A percentile compares a stretch with the other conserved stretches of the same genome.
phyloP scores from a whole-genome alignment of 495 filamentous ascomycete species.

The Daldinia bambusicola region DNA sequence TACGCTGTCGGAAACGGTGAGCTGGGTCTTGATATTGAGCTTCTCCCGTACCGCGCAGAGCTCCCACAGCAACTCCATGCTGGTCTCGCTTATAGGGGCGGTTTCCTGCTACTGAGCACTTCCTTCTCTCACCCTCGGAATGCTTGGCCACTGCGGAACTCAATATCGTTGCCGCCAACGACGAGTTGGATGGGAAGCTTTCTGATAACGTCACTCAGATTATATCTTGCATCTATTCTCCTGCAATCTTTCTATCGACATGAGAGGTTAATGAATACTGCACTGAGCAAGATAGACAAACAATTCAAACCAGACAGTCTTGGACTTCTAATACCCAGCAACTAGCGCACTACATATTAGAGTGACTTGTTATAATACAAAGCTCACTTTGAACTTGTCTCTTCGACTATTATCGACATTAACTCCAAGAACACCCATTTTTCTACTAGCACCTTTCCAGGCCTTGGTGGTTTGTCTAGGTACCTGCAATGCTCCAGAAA shows the following conservation, averaged over 20 bases:
- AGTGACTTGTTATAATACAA: neutral
- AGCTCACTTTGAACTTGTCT: neutral
- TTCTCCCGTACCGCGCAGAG: constrained; percentile 15
- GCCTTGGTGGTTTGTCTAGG: neutral
- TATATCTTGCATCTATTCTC: too few relatives aligned
- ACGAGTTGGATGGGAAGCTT: constrained; percentile 40
- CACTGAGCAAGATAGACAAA: too few relatives aligned
- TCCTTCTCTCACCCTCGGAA: constrained; percentile 53
- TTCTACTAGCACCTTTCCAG: neutral
- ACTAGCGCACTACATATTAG: neutral
- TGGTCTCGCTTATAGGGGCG: constrained; percentile 53
- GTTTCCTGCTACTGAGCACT: constrained; percentile 42
- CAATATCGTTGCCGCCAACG: constrained; percentile 34
- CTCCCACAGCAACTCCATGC: constrained; percentile 52
- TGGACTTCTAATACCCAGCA: neutral
- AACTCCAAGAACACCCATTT: neutral
- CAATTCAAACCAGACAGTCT: neutral
- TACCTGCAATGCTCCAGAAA: neutral
- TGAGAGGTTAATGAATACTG: too few relatives aligned
- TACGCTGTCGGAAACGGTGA: constrained; percentile 17
- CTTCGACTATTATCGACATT: neutral
- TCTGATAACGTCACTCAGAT: too few relatives aligned
- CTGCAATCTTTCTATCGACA: too few relatives aligned
- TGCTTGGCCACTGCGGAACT: constrained; percentile 20
- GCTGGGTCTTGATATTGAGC: constrained; percentile 16